These are phyloP conservation scores for Chalciporus pseudorubinellus DNA, from an alignment of 768 basidiomycete species.

Conservation along the genomic window DNA sequence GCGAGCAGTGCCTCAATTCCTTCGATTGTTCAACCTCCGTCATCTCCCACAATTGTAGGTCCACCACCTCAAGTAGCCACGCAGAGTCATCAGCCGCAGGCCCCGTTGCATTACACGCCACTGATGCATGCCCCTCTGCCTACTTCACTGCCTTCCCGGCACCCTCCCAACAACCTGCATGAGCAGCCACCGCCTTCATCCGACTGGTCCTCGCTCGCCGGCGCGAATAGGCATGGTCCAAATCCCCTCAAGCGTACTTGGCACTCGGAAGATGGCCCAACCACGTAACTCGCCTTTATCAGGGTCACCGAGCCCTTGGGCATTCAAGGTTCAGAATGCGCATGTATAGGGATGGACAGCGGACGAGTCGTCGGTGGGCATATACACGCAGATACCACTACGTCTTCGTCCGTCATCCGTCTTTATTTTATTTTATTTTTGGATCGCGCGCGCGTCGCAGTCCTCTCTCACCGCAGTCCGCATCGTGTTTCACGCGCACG, in stretches of 20 bases:
- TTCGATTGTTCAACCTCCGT: neutral
- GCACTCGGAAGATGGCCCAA: constrained; percentile 23
- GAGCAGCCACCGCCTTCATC: constrained; percentile 18
- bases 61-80: neutral
- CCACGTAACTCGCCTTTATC: constrained; percentile 5
- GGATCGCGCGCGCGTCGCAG: neutral
- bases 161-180: constrained; percentile 14
- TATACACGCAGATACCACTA: neutral
- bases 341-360: neutral
- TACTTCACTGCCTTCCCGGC: neutral
- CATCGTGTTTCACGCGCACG: neutral
- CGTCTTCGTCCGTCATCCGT: neutral
- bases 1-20: neutral
- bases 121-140: constrained; percentile 5
- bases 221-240: constrained; percentile 19
- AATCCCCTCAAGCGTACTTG: constrained; percentile 28
- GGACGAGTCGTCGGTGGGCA: neutral
- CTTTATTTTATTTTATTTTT: neutral
- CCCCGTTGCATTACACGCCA: constrained; percentile 4
- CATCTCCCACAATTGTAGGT: neutral
- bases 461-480: neutral
- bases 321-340: neutral
- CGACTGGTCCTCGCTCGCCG: constrained; percentile 29
- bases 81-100: constrained; percentile 3
- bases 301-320: neutral